Evolutionary conservation across 306 rosid genomes (phyloP).

Genomic region (Sicyos baderoa): DNA sequence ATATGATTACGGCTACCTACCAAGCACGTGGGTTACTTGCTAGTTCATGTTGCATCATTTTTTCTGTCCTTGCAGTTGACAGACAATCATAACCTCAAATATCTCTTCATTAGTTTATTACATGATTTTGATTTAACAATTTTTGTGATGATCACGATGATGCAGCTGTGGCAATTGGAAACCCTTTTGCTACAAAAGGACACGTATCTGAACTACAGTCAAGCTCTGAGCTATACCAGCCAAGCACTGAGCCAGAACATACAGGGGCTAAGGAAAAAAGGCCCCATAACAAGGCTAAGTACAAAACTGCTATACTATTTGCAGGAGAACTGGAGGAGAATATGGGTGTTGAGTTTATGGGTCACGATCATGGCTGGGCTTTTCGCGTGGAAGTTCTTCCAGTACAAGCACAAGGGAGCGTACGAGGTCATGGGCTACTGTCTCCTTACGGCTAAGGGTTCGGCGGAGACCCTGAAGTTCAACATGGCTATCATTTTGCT

Average conservation of each 20-base stretch:
- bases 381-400: conserved; percentile 74
- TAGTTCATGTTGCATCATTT: not conserved
- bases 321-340: conserved; percentile 89
- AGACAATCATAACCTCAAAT: not conserved
- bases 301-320: conserved; percentile 55
- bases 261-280: conserved; percentile 67
- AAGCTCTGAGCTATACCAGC: conserved; percentile 96
- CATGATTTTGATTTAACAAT: conserved; percentile 26
- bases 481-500: conserved; percentile 90
- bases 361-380: conserved; percentile 59
- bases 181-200: conserved; percentile 90
- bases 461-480: conserved; percentile 84
- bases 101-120: not conserved
- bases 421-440: conserved; percentile 76
- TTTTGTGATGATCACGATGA: conserved; percentile 11
- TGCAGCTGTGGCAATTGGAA: conserved; percentile 96
- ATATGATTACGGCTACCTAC: not conserved
- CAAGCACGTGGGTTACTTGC: not conserved
- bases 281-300: conserved; percentile 68
- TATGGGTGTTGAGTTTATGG: conserved; percentile 82
- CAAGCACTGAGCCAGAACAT: conserved; percentile 97
- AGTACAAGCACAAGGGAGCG: conserved; percentile 55
- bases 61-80: conserved; percentile 19
- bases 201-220: conserved; percentile 90
- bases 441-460: conserved; percentile 82